Evolutionary conservation across 441 rosid genomes (phyloP).

Genomic region (Populus hybrid): DNA sequence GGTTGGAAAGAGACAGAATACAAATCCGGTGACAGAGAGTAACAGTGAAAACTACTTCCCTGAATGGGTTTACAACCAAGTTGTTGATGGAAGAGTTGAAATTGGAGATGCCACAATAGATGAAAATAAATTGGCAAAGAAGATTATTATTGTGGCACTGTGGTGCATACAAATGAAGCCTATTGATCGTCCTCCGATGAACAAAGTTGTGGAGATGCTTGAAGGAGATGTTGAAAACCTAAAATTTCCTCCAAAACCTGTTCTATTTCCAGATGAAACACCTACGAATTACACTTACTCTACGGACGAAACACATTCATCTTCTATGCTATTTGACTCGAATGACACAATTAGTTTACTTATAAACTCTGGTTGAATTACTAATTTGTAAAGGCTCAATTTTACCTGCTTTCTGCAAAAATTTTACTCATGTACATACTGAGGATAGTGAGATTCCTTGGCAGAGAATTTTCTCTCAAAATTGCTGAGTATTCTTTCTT

Average conservation of each 20-base stretch:
- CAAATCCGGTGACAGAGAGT: neutral
- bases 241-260: conserved; percentile 18
- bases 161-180: conserved; percentile 28
- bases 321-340: too few relatives aligned
- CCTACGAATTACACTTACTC: neutral
- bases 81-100: neutral
- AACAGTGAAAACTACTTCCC: conserved; percentile 18
- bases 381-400: too few relatives aligned
- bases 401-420: too few relatives aligned
- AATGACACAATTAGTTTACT: too few relatives aligned
- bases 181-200: conserved; percentile 19
- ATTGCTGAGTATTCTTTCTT: too few relatives aligned
- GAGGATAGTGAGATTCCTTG: too few relatives aligned
- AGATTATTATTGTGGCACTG: conserved; percentile 20
- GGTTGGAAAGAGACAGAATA: conserved; percentile 7
- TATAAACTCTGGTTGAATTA: too few relatives aligned
- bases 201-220: conserved; percentile 18
- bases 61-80: conserved; percentile 11
- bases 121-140: conserved; percentile 8
- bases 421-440: too few relatives aligned
- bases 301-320: too few relatives aligned
- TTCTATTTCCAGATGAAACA: conserved; percentile 3
- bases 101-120: conserved; percentile 6
- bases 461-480: too few relatives aligned
- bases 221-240: conserved; percentile 8